Base-by-base conservation (phyloP, 257 asterid species). In the Solanum paucissectum region DNA sequence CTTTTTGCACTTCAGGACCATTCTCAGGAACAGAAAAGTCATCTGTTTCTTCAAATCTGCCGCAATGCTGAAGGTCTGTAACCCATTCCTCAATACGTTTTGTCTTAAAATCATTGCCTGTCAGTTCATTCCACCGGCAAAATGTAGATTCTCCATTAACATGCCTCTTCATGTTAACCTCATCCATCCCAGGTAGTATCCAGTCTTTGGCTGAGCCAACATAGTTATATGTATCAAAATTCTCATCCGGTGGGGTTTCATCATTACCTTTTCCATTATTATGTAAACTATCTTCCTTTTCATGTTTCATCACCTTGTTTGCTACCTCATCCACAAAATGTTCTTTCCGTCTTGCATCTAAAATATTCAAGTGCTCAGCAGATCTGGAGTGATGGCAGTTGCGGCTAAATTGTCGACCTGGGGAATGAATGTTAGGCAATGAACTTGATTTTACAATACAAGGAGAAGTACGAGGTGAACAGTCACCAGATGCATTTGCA, bases 31-130 rank as follows among this genome's bases (percentile, higher is more conserved):
- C 79, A 86, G 89, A 87, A 60, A 87, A 64, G 77, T 89, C 98
- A 40, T 88, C 83, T 64, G 92, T 86, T 81, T 92, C 96, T 73
- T 95, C 98, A 90, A 91, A 62, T 32, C 93, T 93, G 83, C 88
- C 90, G 86, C 93, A 93, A 89, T 92, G 91, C 92, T 95, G 98
- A 92, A 94, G 96, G 91, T 95, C 94, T 73, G 40, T 73, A 44
- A 97, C 99, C 99, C 99, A 97, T 34, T 95, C 95, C 93, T 97
- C 96, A 72, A 95, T 95, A 86, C 99, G 92, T 74, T 93, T 95
- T 9, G 91, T 87, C 91, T 89, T 93, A 86, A 94, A 95, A 89
- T 97, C 98, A 92, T 93, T 88, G 76, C 91, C 89, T 11, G 94
- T 94, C 72, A 94, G 81, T 83, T 93, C 93, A 73, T 92, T 91